Conservation (phyloP, 352 stramenopile genomes). For the Globisporangium solare region DNA sequence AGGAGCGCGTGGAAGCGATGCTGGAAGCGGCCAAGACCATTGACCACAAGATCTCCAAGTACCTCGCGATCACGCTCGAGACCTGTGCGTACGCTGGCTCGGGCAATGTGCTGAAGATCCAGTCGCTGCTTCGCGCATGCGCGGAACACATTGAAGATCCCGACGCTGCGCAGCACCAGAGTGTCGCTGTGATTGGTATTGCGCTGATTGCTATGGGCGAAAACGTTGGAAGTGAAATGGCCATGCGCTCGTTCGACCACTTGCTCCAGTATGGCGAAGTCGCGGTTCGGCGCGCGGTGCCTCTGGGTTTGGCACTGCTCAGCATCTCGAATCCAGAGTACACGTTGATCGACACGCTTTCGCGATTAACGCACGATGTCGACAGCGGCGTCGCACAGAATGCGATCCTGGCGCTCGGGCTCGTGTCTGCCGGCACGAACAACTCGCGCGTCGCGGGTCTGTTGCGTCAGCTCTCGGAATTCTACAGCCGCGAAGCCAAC, state of each 20-base stretch:
- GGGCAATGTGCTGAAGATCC: slow-evolving; percentile 98
- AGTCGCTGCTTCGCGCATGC: slow-evolving; percentile 97
- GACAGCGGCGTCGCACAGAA: slow-evolving; percentile 96
- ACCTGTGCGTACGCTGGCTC: slow-evolving; percentile 98
- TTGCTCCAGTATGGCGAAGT: slow-evolving; percentile 99
- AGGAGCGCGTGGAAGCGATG: slow-evolving; percentile 97
- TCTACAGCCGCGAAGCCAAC: slow-evolving; percentile 97
- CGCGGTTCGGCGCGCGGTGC: slow-evolving; percentile 95
- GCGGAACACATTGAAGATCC: slow-evolving; percentile 94
- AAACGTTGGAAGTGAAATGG: slow-evolving; percentile 97
- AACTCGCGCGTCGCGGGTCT: slow-evolving; percentile 98
- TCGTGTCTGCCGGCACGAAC: slow-evolving; percentile 98
- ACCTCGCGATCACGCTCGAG: slow-evolving; percentile 95
- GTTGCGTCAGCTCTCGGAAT: slow-evolving; percentile 95
- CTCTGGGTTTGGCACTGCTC: slow-evolving; percentile 94
- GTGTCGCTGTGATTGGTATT: slow-evolving; percentile 96
- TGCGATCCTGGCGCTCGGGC: slow-evolving; percentile 95
- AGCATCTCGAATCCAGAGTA: slow-evolving; percentile 98
- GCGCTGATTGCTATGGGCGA: slow-evolving; percentile 98
- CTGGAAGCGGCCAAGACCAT: slow-evolving; percentile 98
- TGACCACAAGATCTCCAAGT: slow-evolving; percentile 97
- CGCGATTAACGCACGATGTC: slow-evolving; percentile 96
- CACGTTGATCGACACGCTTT: slow-evolving; percentile 94
- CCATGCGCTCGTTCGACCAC: slow-evolving; percentile 98
- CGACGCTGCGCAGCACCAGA: slow-evolving; percentile 82